phyloP scores from a whole-genome alignment of 257 asterid genomes.

The Eucommia ulmoides region DNA sequence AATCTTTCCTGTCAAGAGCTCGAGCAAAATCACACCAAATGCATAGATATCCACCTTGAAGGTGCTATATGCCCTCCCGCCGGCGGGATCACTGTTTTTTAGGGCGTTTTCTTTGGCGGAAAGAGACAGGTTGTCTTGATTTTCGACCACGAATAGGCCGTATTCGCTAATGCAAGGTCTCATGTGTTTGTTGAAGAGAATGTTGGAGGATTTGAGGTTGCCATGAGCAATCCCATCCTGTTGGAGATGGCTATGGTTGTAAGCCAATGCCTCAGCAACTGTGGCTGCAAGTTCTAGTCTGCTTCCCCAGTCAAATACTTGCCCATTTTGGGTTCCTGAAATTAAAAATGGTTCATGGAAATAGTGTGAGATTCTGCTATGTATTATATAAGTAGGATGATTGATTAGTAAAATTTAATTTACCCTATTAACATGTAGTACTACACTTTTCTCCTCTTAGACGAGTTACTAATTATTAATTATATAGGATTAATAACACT shows the following conservation, averaged over 20 bases:
- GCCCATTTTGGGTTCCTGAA: slow-evolving; percentile 35
- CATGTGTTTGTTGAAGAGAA: slow-evolving; percentile 35
- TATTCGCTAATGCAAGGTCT: slow-evolving; percentile 61
- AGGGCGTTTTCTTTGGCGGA: slow-evolving; percentile 12
- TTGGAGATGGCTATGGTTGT: slow-evolving; percentile 45
- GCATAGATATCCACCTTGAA: slow-evolving; percentile 36
- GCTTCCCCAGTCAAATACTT: slow-evolving; percentile 41
- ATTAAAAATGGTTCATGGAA: neutral
- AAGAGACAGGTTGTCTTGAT: slow-evolving; percentile 16
- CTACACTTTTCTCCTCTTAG: no score
- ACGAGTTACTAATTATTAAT: no score
- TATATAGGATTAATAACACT: no score
- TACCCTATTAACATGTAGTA: no score
- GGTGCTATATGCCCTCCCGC: neutral
- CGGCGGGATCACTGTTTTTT: neutral
- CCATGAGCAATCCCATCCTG: slow-evolving; percentile 52
- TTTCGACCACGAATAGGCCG: slow-evolving; percentile 30
- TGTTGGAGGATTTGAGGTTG: slow-evolving; percentile 63
- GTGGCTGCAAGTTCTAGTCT: slow-evolving; percentile 38
- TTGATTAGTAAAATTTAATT: no score
- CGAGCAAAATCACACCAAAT: slow-evolving; percentile 51
- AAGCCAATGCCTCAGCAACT: slow-evolving; percentile 39
- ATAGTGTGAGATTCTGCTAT: neutral
- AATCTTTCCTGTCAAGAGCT: slow-evolving; percentile 55
- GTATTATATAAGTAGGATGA: no score